Evolutionary conservation across 2,329 filamentous ascomycete species (phyloP).

Genomic region (Fusarium globosum): DNA sequence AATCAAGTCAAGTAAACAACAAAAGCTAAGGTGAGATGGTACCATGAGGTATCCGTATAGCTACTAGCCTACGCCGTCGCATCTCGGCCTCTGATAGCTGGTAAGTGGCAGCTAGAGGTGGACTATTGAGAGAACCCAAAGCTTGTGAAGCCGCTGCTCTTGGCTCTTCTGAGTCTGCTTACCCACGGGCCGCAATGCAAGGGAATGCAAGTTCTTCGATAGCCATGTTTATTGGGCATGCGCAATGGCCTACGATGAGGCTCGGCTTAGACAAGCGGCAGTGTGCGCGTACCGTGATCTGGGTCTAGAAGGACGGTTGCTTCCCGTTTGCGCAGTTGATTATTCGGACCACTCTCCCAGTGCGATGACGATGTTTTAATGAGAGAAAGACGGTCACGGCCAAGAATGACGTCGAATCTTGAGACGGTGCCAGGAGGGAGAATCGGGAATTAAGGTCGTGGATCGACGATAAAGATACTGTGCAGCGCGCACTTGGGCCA

Average conservation of each 20-base stretch:
- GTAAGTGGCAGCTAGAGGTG: constrained; percentile 13
- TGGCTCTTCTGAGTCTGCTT: constrained; percentile 2
- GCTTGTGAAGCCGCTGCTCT: constrained; percentile 2
- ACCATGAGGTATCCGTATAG: not conserved
- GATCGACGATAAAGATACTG: constrained; percentile 45
- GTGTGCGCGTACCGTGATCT: constrained; percentile 10
- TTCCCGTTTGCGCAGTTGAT: constrained; percentile 11
- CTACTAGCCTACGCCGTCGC: not conserved
- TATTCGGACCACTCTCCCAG: not conserved
- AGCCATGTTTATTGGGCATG: not conserved
- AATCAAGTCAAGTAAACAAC: constrained; percentile 35
- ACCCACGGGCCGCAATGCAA: not conserved
- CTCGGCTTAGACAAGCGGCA: constrained; percentile 35
- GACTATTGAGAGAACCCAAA: not conserved
- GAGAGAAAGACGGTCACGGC: constrained; percentile 19
- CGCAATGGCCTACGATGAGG: constrained; percentile 12
- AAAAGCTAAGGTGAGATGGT: constrained; percentile 11
- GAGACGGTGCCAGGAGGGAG: constrained; percentile 27
- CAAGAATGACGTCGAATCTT: constrained; percentile 43
- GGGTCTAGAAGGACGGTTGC: not conserved
- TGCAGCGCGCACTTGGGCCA: constrained; percentile 21
- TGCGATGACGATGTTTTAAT: constrained; percentile 39
- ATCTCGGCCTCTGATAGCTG: constrained; percentile 13
- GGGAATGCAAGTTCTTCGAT: constrained; percentile 14
- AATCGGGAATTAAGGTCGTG: constrained; percentile 42